Base-by-base conservation (phyloP, 1,284 basidiomycete species). In the Boletus sp. region DNA sequence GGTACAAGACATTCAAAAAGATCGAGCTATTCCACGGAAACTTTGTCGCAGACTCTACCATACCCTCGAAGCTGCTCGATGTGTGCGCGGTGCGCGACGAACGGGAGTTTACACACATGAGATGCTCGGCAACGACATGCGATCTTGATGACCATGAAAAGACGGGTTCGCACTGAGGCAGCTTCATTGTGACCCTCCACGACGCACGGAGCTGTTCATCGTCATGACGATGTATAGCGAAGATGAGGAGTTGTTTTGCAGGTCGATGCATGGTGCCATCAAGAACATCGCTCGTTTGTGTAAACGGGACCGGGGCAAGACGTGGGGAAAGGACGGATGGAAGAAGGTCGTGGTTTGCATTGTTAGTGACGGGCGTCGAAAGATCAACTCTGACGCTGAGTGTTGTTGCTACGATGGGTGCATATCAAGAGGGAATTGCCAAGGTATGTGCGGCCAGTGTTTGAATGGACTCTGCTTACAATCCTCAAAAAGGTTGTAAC, bases 281-380 rank as follows among this genome's bases (percentile, higher is more conserved):
- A 93, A 90, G 80, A 95, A 95, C 69, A 83, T 94, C 55, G 86
- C 86, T 17, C 90, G 93, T 72, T 75, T 96, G 62, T 95, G 92
- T 74, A 90, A 89, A 66, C 81, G 94, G 25, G 89, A 90, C 49
- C 78, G 92, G 58, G 91, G 89, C 67, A 94, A 93, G 81, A 97
- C 91, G 2, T 98, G 96, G 96, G 95, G 95, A 2, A 91, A 93
- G 73, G 94, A 97, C 0, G 95, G 95, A 1, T 98, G 96, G 96
- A 97, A 97, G 81, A 98, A 97, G 83, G 93, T 89, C 28, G 81
- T 81, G 10, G 76, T 82, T n/a, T 81, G 79, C 64, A 79, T 80
- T 62, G 79, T 77, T 21, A 71, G 67, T 38, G 86, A 88, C 69
- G 86, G 87, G 0, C 83, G 94, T 48, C 75, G 80, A 67, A 96